phyloP scores from a whole-genome alignment of 441 rosid species.

The Aquilaria agallochum region DNA sequence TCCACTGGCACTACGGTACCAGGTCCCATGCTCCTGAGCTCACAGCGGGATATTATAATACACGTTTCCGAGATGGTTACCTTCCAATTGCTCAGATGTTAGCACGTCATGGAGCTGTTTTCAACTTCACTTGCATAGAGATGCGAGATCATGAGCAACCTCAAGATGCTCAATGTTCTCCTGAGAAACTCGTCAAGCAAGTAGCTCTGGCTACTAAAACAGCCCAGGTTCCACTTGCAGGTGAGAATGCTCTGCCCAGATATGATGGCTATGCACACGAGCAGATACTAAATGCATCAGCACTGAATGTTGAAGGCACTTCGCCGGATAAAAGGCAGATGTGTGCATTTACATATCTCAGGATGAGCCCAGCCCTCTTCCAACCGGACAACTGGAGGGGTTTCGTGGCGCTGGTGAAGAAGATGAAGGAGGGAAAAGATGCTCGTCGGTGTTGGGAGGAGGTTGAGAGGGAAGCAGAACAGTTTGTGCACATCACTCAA shows the following conservation, averaged over 20 bases:
- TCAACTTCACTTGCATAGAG: constrained; percentile 91
- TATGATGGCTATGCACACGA: constrained; percentile 69
- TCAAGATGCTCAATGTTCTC: constrained; percentile 86
- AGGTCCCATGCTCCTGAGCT: constrained; percentile 93
- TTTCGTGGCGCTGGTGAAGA: constrained; percentile 85
- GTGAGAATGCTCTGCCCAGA: constrained; percentile 86
- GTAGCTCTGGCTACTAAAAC: constrained; percentile 67
- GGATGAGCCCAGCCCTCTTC: constrained; percentile 81
- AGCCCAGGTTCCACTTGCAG: constrained; percentile 76
- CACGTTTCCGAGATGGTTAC: constrained; percentile 78
- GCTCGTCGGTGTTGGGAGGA: constrained; percentile 56
- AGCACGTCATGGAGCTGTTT: constrained; percentile 72
- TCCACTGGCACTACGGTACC: constrained; percentile 90
- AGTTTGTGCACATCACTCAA: constrained; percentile 61
- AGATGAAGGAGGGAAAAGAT: constrained; percentile 78
- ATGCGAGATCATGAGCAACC: constrained; percentile 96
- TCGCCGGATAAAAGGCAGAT: constrained; percentile 43
- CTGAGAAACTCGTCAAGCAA: constrained; percentile 89
- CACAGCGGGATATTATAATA: constrained; percentile 94
- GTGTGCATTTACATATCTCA: constrained; percentile 90
- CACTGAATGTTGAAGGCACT: constrained; percentile 40
- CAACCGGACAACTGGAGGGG: constrained; percentile 76
- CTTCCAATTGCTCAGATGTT: constrained; percentile 83
- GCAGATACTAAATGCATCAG: constrained; percentile 66
- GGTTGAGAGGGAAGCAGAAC: constrained; percentile 84